phyloP scores from a whole-genome alignment of 2,329 filamentous ascomycete genomes.

The Diaporthe ampelina region DNA sequence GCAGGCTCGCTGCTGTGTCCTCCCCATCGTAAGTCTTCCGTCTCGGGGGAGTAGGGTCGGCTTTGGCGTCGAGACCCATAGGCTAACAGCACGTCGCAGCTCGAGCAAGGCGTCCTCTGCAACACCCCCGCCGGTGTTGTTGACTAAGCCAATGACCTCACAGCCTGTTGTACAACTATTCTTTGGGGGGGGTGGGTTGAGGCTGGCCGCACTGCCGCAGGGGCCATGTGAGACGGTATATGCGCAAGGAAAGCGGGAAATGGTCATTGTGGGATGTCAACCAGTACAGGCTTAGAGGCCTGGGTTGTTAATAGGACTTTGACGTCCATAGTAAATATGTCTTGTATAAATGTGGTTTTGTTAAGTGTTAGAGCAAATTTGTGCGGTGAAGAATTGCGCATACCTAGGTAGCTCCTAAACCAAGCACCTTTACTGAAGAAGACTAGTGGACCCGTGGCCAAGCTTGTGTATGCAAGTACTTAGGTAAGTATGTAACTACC shows the following conservation, averaged over 20 bases:
- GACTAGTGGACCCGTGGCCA: neutral
- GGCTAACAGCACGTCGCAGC: slow-evolving; percentile 42
- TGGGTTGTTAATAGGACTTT: neutral
- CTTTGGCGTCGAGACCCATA: neutral
- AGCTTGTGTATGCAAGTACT: too few species aligned
- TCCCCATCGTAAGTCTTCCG: slow-evolving; percentile 59
- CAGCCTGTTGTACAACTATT: neutral
- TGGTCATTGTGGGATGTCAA: too few species aligned
- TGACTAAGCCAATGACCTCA: slow-evolving; percentile 37
- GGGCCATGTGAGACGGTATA: too few species aligned
- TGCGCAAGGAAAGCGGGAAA: neutral
- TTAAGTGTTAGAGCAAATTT: too few species aligned
- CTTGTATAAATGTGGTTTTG: neutral
- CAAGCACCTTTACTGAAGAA: too few species aligned
- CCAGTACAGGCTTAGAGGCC: neutral
- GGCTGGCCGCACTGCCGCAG: neutral
- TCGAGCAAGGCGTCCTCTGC: slow-evolving; percentile 53
- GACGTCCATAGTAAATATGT: neutral
- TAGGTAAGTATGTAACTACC: too few species aligned
- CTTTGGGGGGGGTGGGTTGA: neutral
- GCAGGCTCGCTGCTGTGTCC: slow-evolving; percentile 69
- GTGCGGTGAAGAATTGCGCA: too few species aligned
- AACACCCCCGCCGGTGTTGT: slow-evolving; percentile 49
- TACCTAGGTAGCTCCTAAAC: too few species aligned
- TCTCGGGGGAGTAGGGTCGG: rapidly evolving